A percentile compares a stretch with the other conserved stretches of the same genome.
These are phyloP conservation scores for Fragaria iinumae DNA, from an alignment of 306 rosid genomes.

Conservation along the genomic window DNA sequence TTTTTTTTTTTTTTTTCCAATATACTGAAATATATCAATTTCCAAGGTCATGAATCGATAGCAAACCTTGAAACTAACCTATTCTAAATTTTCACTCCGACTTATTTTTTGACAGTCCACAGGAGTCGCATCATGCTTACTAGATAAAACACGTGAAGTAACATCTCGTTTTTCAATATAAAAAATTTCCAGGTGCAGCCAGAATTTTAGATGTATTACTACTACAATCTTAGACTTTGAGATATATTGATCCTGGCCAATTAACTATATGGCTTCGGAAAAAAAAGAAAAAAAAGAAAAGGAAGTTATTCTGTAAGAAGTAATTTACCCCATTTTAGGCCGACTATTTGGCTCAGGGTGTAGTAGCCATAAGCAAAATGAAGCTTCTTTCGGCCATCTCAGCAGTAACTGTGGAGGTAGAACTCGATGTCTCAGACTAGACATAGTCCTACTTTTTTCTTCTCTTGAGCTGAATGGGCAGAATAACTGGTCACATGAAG, in stretches of 20 bases:
- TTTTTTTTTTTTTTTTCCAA: background rate
- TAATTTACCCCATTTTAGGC: constrained; percentile 71
- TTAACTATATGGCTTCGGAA: background rate
- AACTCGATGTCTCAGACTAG: constrained; percentile 90
- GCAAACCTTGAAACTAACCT: background rate
- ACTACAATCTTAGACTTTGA: background rate
- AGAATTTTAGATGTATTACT: background rate
- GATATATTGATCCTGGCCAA: background rate
- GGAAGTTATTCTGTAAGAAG: constrained; percentile 13
- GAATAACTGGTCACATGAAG: constrained; percentile 69
- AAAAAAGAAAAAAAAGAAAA: too few relatives aligned
- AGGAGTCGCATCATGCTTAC: background rate
- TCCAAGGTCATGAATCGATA: background rate
- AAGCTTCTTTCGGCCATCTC: constrained; percentile 98
- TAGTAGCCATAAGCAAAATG: constrained; percentile 90
- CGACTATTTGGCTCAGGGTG: constrained; percentile 91
- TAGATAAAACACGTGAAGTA: background rate
- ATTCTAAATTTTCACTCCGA: background rate
- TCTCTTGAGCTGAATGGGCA: constrained; percentile 85
- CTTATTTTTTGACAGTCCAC: background rate
- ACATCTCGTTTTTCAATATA: background rate
- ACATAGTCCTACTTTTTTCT: constrained; percentile 85
- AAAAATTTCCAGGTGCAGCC: background rate
- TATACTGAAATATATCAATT: background rate
- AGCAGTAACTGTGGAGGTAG: constrained; percentile 96